phyloP scores from a whole-genome alignment of 140 eudicot species.

The Artemisia princeps region DNA sequence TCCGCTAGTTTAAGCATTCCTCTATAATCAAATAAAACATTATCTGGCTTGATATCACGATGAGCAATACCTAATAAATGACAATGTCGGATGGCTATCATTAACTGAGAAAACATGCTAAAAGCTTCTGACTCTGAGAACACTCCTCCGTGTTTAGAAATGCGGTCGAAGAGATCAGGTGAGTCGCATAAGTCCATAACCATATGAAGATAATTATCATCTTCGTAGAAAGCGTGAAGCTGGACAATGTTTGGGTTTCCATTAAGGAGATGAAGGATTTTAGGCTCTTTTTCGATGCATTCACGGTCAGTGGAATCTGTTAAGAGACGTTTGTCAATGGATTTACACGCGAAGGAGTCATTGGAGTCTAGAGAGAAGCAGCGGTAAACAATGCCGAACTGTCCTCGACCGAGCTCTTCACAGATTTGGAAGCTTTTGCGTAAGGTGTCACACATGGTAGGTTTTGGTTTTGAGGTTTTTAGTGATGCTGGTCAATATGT shows the following conservation, averaged over 20 bases:
- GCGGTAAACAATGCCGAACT: slow-evolving; percentile 73
- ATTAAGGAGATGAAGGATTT: slow-evolving; percentile 39
- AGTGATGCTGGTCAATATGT: too few relatives aligned
- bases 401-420: slow-evolving; percentile 81
- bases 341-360: slow-evolving; percentile 52
- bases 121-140: slow-evolving; percentile 43
- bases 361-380: slow-evolving; percentile 41
- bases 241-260: slow-evolving; percentile 38
- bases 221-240: slow-evolving; percentile 34
- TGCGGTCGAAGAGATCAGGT: slow-evolving; percentile 36
- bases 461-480: too few relatives aligned
- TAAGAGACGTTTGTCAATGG: slow-evolving; percentile 46
- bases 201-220: slow-evolving; percentile 43
- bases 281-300: slow-evolving; percentile 56
- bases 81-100: too few relatives aligned
- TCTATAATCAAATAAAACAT: too few relatives aligned
- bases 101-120: slow-evolving; percentile 11
- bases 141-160: slow-evolving; percentile 24
- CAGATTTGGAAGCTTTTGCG: slow-evolving; percentile 41
- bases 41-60: too few relatives aligned
- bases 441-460: slow-evolving; percentile 36
- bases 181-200: slow-evolving; percentile 43
- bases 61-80: too few relatives aligned
- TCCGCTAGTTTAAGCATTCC: too few relatives aligned
- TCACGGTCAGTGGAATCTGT: slow-evolving; percentile 40